These are phyloP conservation scores for Magnusiomyces fungicola DNA, from an alignment of 1,139 yeast species.

Conservation along the genomic window DNA sequence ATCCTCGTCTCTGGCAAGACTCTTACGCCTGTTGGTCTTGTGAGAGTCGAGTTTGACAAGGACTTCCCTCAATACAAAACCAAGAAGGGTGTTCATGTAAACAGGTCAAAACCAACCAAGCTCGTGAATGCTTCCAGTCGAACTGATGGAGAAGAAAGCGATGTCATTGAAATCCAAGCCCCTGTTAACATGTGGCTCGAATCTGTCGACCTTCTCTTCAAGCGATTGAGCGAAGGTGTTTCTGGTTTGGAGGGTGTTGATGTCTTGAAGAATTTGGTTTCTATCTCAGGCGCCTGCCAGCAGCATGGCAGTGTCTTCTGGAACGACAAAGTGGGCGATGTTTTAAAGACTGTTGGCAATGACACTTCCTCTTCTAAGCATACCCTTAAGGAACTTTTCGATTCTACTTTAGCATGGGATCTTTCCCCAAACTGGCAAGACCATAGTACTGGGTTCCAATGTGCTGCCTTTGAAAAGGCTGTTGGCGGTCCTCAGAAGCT, in stretches of 20 bases:
- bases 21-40: conserved; percentile 51
- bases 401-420: conserved; percentile 49
- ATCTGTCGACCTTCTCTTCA: conserved; percentile 61
- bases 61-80: conserved; percentile 55
- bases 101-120: conserved; percentile 29
- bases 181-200: conserved; percentile 90
- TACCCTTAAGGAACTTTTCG: conserved; percentile 18
- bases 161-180: conserved; percentile 38
- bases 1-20: conserved; percentile 49
- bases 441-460: conserved; percentile 71
- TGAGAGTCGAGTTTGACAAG: conserved; percentile 63
- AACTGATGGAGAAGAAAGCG: not conserved
- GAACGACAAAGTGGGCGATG: conserved; percentile 38
- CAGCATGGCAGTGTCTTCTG: conserved; percentile 90
- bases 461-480: conserved; percentile 51
- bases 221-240: conserved; percentile 19
- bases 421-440: conserved; percentile 94
- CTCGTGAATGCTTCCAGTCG: not conserved
- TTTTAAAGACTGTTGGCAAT: not conserved
- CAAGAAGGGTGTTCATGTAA: conserved; percentile 59
- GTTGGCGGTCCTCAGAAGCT: conserved; percentile 58
- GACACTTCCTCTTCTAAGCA: not conserved
- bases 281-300: conserved; percentile 82
- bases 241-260: conserved; percentile 34
- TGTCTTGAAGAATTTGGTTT: conserved; percentile 54